These are phyloP conservation scores for Thalassiosira exigua DNA, from an alignment of 352 stramenopile genomes.

Conservation along the genomic window DNA sequence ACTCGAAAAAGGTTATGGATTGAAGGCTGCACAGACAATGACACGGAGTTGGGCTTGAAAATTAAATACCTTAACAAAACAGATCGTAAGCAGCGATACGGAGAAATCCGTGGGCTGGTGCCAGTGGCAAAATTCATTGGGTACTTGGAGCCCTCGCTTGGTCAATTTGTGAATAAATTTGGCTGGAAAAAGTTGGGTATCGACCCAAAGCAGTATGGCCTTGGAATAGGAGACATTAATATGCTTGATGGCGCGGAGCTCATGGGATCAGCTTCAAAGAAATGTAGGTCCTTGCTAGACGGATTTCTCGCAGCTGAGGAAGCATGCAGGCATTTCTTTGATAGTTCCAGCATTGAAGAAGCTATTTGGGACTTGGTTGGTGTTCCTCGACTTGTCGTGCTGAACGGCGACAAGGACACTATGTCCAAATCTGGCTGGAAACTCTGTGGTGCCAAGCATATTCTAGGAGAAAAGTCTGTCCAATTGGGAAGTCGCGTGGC, in stretches of 20 bases:
- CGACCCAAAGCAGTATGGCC: conserved; percentile 1
- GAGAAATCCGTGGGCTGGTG: conserved; percentile 3
- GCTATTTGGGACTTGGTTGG: conserved; percentile 26
- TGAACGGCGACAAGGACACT: conserved; percentile 18
- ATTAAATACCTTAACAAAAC: conserved; percentile 27
- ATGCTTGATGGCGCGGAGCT: not conserved
- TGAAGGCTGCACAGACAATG: conserved; percentile 19
- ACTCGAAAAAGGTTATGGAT: not conserved
- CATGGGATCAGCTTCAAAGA: not conserved
- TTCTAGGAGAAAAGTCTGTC: conserved; percentile 20
- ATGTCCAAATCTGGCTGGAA: conserved; percentile 25
- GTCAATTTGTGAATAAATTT: conserved; percentile 29
- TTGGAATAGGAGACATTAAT: not conserved
- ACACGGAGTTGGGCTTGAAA: conserved; percentile 9
- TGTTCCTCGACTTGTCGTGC: conserved; percentile 20
- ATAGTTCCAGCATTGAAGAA: conserved; percentile 19
- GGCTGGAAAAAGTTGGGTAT: conserved; percentile 16
- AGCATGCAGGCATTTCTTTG: conserved; percentile 19
- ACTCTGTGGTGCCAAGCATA: conserved; percentile 12
- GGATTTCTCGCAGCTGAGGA: conserved; percentile 17
- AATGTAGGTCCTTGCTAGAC: conserved; percentile 1
- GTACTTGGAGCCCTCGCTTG: conserved; percentile 7
- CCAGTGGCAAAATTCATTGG: conserved; percentile 10
- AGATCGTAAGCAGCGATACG: conserved; percentile 12
- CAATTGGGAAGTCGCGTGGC: conserved; percentile 16